These are phyloP conservation scores for Fabrea salina DNA, from an alignment of 169 alveolate genomes.

Conservation along the genomic window DNA sequence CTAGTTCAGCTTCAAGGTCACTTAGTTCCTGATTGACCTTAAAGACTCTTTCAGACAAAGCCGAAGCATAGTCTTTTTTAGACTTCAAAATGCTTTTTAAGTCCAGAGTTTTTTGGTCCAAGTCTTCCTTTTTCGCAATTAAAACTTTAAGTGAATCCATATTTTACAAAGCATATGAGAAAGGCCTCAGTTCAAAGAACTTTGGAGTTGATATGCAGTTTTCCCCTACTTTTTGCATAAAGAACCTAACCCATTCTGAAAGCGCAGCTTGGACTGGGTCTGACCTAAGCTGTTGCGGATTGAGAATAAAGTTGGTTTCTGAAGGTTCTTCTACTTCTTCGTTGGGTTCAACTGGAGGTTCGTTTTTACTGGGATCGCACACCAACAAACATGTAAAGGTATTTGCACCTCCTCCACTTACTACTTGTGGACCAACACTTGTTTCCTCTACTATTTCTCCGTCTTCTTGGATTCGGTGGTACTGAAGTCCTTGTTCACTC, in stretches of 20 bases:
- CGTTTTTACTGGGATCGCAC: slow-evolving; percentile 49
- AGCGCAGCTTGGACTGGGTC: slow-evolving; percentile 39
- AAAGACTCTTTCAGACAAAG: too few species aligned
- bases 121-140: too few species aligned
- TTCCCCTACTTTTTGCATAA: slow-evolving; percentile 39
- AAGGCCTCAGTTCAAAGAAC: slow-evolving; percentile 67
- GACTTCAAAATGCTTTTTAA: too few species aligned
- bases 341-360: slow-evolving; percentile 6
- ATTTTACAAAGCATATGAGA: too few species aligned
- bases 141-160: too few species aligned
- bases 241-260: slow-evolving; percentile 52
- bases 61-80: too few species aligned
- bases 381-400: slow-evolving; percentile 44
- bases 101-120: too few species aligned
- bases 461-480: slow-evolving; percentile 50
- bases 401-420: slow-evolving; percentile 17
- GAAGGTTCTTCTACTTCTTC: slow-evolving; percentile 40
- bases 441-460: slow-evolving; percentile 33
- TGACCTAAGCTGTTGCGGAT: slow-evolving; percentile 33
- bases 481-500: slow-evolving; percentile 47
- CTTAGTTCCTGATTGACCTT: too few species aligned
- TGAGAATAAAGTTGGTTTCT: slow-evolving; percentile 45
- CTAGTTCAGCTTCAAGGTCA: too few species aligned
- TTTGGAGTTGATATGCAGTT: slow-evolving; percentile 41
- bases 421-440: slow-evolving; percentile 30